Conservation (phyloP, 1,139 yeast genomes). For the Pichia sp. region DNA sequence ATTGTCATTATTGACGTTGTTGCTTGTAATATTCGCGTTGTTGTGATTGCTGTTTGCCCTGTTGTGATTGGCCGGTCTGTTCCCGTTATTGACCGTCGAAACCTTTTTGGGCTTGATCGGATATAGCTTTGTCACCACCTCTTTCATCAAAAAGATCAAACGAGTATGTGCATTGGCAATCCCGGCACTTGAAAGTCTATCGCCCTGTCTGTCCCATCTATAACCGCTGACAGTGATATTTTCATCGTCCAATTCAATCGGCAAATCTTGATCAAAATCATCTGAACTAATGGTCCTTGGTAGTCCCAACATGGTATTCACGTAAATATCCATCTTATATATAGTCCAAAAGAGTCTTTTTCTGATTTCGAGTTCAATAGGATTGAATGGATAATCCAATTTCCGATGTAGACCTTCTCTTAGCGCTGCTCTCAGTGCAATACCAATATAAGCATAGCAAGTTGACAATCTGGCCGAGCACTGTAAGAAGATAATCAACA, state of each 20-base stretch:
- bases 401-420: constrained; percentile 86
- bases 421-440: constrained; percentile 80
- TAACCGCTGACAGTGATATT: constrained; percentile 66
- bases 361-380: constrained; percentile 80
- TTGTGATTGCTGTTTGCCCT: not conserved
- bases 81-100: constrained; percentile 9
- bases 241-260: constrained; percentile 83
- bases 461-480: constrained; percentile 88
- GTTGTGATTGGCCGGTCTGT: not conserved
- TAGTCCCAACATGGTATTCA: constrained; percentile 82
- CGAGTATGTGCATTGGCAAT: constrained; percentile 86
- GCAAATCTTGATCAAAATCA: constrained; percentile 86
- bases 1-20: not conserved
- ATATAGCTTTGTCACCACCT: constrained; percentile 52
- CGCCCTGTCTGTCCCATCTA: constrained; percentile 38
- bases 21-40: not conserved
- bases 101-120: constrained; percentile 43
- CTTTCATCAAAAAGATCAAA: constrained; percentile 55
- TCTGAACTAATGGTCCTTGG: constrained; percentile 74
- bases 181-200: constrained; percentile 62
- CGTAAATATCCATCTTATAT: constrained; percentile 86
- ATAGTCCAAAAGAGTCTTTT: constrained; percentile 85
- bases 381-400: constrained; percentile 61
- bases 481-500: constrained; percentile 74
- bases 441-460: constrained; percentile 87